Base-by-base conservation (phyloP, 1,284 basidiomycete genomes). In the Somion occarium region DNA sequence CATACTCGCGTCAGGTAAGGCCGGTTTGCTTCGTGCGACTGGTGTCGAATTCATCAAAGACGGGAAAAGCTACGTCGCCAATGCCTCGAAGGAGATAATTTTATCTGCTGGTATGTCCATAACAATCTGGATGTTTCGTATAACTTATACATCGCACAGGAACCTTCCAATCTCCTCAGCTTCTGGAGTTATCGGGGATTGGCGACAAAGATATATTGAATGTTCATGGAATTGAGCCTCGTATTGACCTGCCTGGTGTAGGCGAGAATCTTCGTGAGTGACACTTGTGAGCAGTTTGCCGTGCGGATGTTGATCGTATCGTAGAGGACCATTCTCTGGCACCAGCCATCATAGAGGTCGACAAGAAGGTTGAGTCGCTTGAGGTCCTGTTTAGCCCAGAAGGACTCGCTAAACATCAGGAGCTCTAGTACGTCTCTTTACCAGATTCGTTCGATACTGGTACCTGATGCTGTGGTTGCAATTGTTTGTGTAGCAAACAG, bases 171-270 rank as follows among this genome's bases (percentile, higher is more conserved):
- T 9, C 18, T 9, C 39, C 39, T 34, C 57, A 61, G 26, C 20
- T 61, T 5, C 51, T 62, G 7, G 48, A 59, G 44, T 47, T 59
- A 9, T 58, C 56, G 22, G 60, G 59, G 15, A 55, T 62, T 23
- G 59, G 59, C 20, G 42, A 59, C 39, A 46, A 37, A 24, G 46
- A 38, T 13, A 20, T 50, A 3, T 53, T 62, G 12, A 25, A 49
- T 20, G 20, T 22, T 9, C 25, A 50, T 12, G 60, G 53, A n/a
- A 53, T 62, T 20, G 20, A 51, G 18, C 20, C 43, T 12, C 18
- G 54, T 12, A 51, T 60, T 27, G 56, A 62, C 38, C 49, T 62
- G 5, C 51, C 51, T 12, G 43, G 47, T 38, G 51, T 53, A 18
- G 51, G 51, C 12, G 51, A 50, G 23, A 53, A 53, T 39, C 37